These are phyloP conservation scores for Naganishia kalamii DNA, from an alignment of 768 basidiomycete genomes.

Conservation along the genomic window DNA sequence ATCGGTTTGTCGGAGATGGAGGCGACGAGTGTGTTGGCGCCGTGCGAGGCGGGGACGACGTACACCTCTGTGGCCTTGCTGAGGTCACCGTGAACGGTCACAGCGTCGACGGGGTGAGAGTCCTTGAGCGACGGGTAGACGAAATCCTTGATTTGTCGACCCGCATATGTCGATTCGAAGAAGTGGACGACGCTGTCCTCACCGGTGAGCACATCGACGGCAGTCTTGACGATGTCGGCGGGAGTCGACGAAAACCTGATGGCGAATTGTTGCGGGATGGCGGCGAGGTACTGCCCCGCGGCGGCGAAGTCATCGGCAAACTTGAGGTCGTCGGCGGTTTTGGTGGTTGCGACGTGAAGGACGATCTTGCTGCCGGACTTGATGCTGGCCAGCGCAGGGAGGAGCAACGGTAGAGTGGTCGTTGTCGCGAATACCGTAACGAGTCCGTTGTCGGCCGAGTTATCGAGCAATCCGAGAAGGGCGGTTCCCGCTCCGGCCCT, in stretches of 20 bases:
- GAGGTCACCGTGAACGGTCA: constrained; percentile 62
- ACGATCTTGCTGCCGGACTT: constrained; percentile 66
- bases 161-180: constrained; percentile 76
- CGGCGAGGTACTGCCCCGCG: constrained; percentile 54
- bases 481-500: constrained; percentile 75
- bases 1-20: neutral
- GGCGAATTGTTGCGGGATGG: constrained; percentile 62
- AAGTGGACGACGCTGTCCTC: constrained; percentile 61
- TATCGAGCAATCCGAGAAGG: constrained; percentile 55
- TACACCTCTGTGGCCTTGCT: constrained; percentile 29
- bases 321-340: constrained; percentile 58
- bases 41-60: constrained; percentile 35
- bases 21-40: constrained; percentile 29
- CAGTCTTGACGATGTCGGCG: constrained; percentile 58
- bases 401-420: constrained; percentile 74
- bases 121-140: constrained; percentile 49
- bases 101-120: constrained; percentile 55
- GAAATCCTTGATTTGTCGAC: constrained; percentile 66
- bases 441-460: constrained; percentile 24
- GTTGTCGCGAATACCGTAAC: constrained; percentile 61
- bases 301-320: constrained; percentile 72
- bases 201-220: neutral
- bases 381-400: constrained; percentile 66
- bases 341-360: constrained; percentile 71
- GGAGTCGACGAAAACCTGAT: constrained; percentile 78